Evolutionary conservation across 306 rosid genomes (phyloP), one percentile per base, ranked within the genome.

Genomic region (Malus fusca): DNA sequence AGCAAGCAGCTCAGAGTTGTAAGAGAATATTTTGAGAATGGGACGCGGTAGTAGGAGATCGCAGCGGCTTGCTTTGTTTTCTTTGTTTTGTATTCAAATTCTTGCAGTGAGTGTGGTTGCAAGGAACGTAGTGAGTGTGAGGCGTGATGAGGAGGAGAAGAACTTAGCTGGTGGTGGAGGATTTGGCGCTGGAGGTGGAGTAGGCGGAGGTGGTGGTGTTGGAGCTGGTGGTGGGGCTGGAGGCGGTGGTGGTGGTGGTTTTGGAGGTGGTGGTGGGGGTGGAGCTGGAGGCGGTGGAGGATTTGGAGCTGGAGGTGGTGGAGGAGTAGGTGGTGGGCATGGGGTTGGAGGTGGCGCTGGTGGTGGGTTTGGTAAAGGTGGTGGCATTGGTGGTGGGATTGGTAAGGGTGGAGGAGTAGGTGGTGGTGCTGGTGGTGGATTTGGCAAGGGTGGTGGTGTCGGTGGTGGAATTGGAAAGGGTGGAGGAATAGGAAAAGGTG

Each of bases 31-130:
- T 12, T 61, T 58, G 18, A 75, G 35, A 40, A 91, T 88, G 92
- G 82, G 30, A 12, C 11, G 76, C 7, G 33, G 19, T 46, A 19
- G 31, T 31, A 84, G 67, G 62, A 79, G 78, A 42, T 42, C 12
- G 44, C 44, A 42, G 44, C 44, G 9, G 58, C 64, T 78, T 4
- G 84, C 64, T 68, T 60, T 89, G 79, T 64, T 91, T 74, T 44
- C 82, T 63, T 55, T 91, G 79, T 51, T 93, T 6, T 89, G 92
- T 76, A 78, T 78, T 59, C 79, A 88, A 69, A 83, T 68, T 77
- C 64, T 89, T 76, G 86, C 79, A 30, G 84, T 31, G 82, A 83
- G 72, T 84, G 96, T 89, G 86, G 77, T 71, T 78, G 97, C 96
- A 3, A 87, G 90, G 77, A 73, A 85, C 79, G 88, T 86, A 42